Percentiles rank a stretch among this genome's conserved stretches.
Conservation (phyloP, 192 early-diverging fungal genomes). For the Cetraspora pellucida region DNA sequence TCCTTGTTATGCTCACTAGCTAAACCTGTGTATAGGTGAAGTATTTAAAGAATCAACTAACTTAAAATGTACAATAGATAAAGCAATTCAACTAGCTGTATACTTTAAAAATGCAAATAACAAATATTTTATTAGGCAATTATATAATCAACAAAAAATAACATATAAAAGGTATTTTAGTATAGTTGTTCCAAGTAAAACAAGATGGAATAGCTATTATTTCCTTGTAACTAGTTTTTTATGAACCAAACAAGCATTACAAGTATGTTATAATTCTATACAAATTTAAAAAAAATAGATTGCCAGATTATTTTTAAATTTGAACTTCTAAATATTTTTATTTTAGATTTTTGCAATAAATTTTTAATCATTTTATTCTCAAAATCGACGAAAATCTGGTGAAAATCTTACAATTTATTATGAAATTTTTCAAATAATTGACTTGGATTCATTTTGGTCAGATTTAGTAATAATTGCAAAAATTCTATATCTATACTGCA, state of each 20-base stretch:
- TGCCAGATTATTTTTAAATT: background rate
- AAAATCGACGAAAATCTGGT: background rate
- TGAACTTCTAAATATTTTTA: background rate
- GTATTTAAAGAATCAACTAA: background rate
- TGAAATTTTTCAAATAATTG: background rate
- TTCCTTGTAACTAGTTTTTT: background rate
- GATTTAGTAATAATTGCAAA: background rate
- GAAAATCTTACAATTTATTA: background rate
- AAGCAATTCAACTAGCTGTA: background rate
- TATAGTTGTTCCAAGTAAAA: background rate
- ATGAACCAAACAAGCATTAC: background rate
- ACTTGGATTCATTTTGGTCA: background rate
- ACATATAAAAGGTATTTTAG: background rate
- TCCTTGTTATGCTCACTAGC: background rate
- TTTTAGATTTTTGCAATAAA: background rate
- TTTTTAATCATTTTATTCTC: background rate
- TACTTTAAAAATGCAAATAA: conserved; percentile 5
- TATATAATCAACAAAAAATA: background rate
- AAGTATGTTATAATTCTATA: background rate
- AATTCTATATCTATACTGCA: background rate
- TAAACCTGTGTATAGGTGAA: background rate
- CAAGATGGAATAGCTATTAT: background rate
- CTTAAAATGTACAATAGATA: background rate
- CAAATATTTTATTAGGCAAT: background rate
- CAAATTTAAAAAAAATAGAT: background rate